These are phyloP conservation scores for Chaetomiaceae sp. DNA, from an alignment of 2,329 filamentous ascomycete species.

Conservation along the genomic window DNA sequence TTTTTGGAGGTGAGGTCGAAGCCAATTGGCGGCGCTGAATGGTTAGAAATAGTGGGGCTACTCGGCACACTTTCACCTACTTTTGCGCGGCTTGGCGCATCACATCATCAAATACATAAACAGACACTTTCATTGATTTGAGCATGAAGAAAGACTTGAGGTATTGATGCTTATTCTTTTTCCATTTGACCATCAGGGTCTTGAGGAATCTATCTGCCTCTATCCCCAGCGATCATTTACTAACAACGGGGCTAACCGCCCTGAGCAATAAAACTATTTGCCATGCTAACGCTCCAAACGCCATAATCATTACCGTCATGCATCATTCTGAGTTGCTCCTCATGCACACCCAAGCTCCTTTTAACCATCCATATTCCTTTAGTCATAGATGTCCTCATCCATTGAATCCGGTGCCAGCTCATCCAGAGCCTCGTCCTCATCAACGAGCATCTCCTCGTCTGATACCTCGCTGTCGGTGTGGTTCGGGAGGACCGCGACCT, in stretches of 20 bases:
- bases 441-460: conserved; percentile 66
- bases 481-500: conserved; percentile 78
- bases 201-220: conserved; percentile 7
- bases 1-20: conserved; percentile 13
- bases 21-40: conserved; percentile 15
- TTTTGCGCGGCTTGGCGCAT: background rate
- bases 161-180: background rate
- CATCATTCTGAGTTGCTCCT: background rate
- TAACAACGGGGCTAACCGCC: background rate
- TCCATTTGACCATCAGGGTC: background rate
- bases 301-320: background rate
- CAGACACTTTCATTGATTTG: background rate
- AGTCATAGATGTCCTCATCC: conserved; percentile 53
- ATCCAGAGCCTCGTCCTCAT: conserved; percentile 65
- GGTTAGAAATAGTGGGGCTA: conserved; percentile 13
- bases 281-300: conserved; percentile 8
- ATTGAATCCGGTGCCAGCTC: conserved; percentile 60
- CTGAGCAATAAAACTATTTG: background rate
- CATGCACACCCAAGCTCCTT: background rate
- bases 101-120: background rate
- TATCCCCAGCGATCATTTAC: background rate
- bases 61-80: background rate
- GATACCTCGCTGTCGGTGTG: conserved; percentile 59
- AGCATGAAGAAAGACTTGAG: too few relatives aligned
- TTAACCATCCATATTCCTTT: background rate